Conservation (phyloP, 2,329 filamentous ascomycete genomes). For the Chlorencoelia australis region DNA sequence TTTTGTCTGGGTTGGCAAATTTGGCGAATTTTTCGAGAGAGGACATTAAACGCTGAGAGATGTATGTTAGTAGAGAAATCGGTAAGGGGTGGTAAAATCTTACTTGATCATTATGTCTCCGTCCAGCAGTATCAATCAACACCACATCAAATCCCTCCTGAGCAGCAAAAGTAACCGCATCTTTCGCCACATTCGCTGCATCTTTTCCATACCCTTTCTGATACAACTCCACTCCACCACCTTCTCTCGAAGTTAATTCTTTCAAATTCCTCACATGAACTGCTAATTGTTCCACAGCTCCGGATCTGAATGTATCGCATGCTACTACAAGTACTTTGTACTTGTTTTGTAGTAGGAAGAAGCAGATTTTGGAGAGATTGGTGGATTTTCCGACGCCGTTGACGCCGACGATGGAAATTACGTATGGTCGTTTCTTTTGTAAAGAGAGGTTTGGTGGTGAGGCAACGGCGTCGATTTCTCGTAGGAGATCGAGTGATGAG, state of each 20-base stretch:
- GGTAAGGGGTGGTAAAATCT: not conserved
- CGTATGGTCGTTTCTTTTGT: constrained; percentile 68
- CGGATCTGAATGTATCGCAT: constrained; percentile 93
- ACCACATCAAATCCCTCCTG: constrained; percentile 81
- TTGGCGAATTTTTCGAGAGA: constrained; percentile 96
- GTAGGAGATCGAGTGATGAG: constrained; percentile 84
- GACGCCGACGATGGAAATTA: constrained; percentile 96
- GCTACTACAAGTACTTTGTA: constrained; percentile 91
- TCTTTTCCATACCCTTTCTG: constrained; percentile 98
- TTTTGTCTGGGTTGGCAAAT: constrained; percentile 93
- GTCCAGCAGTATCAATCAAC: constrained; percentile 90
- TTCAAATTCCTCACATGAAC: constrained; percentile 92
- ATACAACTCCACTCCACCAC: constrained; percentile 79
- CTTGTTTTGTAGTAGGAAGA: constrained; percentile 94
- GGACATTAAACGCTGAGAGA: constrained; percentile 67
- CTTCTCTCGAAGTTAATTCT: constrained; percentile 77
- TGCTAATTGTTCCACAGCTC: constrained; percentile 91
- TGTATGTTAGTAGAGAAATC: constrained; percentile 8
- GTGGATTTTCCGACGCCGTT: constrained; percentile 98
- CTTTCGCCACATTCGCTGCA: constrained; percentile 87
- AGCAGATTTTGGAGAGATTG: constrained; percentile 95
- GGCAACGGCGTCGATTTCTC: constrained; percentile 77
- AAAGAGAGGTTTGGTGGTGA: constrained; percentile 54
- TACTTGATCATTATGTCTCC: constrained; percentile 80
- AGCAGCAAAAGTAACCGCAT: constrained; percentile 74